These are phyloP conservation scores for Starmerella vaccinii DNA, from an alignment of 805 yeast genomes.

Conservation along the genomic window DNA sequence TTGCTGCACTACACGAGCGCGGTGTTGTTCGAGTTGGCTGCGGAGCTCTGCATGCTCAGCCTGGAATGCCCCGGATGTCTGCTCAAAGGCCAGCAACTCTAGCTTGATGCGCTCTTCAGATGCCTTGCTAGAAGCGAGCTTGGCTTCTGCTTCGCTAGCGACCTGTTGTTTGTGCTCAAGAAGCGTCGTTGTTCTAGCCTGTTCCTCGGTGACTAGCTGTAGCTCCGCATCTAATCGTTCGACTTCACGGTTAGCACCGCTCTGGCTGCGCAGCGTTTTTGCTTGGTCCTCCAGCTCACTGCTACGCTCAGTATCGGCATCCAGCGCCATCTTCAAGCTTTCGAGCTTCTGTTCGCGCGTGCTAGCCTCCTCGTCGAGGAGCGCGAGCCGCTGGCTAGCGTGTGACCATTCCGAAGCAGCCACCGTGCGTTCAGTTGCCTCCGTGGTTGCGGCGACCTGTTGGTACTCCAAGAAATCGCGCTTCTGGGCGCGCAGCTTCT, in stretches of 20 bases:
- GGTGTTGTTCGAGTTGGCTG: constrained; percentile 6
- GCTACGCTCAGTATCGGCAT: neutral
- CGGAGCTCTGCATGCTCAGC: constrained; percentile 8
- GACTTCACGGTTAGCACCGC: constrained; percentile 5
- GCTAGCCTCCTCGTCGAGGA: constrained; percentile 7
- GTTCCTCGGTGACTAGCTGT: constrained; percentile 11
- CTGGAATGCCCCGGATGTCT: constrained; percentile 9
- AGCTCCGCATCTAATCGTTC: constrained; percentile 12
- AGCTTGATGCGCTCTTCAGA: neutral
- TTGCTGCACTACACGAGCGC: constrained; percentile 6
- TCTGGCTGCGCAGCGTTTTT: constrained; percentile 4
- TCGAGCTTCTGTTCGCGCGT: constrained; percentile 25
- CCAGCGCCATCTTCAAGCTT: constrained; percentile 25
- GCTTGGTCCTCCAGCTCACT: constrained; percentile 4
- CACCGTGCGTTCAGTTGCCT: constrained; percentile 59
- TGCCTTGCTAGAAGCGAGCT: neutral
- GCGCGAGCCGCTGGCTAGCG: constrained; percentile 5
- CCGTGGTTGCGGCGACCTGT: constrained; percentile 70
- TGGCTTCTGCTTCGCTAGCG: neutral
- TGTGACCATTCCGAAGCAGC: constrained; percentile 59
- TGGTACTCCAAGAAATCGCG: constrained; percentile 76
- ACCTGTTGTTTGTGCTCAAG: constrained; percentile 16
- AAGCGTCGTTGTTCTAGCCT: constrained; percentile 6
- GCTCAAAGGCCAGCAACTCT: constrained; percentile 7
- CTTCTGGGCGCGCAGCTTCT: constrained; percentile 69